Percentiles rank a stretch among this genome's conserved stretches.
Evolutionary conservation across 305 asterid species (phyloP).

Genomic region (Fraxinus sp.): DNA sequence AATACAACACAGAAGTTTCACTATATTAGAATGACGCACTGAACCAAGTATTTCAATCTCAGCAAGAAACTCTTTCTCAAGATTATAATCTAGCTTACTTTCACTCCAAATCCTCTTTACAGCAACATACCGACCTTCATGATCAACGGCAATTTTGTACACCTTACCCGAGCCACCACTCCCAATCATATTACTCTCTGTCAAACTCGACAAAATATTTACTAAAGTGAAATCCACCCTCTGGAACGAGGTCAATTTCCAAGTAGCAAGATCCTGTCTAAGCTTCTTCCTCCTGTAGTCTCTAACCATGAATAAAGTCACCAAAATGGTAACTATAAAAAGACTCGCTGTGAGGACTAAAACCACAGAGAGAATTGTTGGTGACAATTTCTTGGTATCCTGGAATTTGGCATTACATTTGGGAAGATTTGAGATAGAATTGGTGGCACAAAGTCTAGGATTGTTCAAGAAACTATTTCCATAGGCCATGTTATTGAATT

Average conservation of each 20-base stretch:
- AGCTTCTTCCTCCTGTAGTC: slow-evolving; percentile 63
- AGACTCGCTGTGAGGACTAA: slow-evolving; percentile 44
- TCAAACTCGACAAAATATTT: slow-evolving; percentile 52
- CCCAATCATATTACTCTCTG: slow-evolving; percentile 69
- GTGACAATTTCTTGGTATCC: slow-evolving; percentile 39
- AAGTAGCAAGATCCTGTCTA: slow-evolving; percentile 45
- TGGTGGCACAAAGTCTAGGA: slow-evolving; percentile 55
- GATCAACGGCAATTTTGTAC: slow-evolving; percentile 51
- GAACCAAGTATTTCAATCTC: slow-evolving; percentile 78
- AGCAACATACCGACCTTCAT: slow-evolving; percentile 52
- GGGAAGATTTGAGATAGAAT: slow-evolving; percentile 39
- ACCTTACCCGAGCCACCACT: slow-evolving; percentile 90
- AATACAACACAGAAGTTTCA: slow-evolving; percentile 82
- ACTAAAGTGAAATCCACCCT: slow-evolving; percentile 70
- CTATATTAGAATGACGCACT: slow-evolving; percentile 78
- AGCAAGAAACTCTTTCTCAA: slow-evolving; percentile 72
- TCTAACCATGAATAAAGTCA: slow-evolving; percentile 41
- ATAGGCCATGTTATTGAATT: slow-evolving; percentile 70
- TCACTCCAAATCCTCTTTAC: slow-evolving; percentile 69
- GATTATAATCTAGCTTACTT: slow-evolving; percentile 38
- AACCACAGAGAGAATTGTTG: slow-evolving; percentile 39
- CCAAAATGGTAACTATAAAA: slow-evolving; percentile 30
- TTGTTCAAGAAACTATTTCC: slow-evolving; percentile 63
- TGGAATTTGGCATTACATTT: slow-evolving; percentile 37
- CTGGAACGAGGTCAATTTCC: slow-evolving; percentile 85